Evolutionary conservation across 2,329 filamentous ascomycete species (phyloP), one percentile per base, ranked within the genome.

Genomic region (Dothistroma septosporum): DNA sequence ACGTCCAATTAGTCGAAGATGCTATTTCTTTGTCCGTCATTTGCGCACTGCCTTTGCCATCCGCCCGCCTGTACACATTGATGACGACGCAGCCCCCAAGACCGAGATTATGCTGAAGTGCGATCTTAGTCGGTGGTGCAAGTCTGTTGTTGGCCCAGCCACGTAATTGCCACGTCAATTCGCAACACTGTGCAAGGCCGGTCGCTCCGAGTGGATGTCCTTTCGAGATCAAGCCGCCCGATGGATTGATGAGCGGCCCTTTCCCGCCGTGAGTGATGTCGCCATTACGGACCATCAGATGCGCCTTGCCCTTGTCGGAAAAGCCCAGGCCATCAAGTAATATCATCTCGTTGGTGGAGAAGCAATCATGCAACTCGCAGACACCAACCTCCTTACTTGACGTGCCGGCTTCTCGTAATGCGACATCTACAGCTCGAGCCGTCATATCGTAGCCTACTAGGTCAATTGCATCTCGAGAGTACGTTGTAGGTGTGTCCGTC

Each of bases 351-450:
- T 97, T 97, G 37, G 92, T 87, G 14, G 88, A 92, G 83, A 97
- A 97, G 80, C 93, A 97, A 78, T 97, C 93, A 77, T 97, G 93
- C 62, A 97, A 80, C 79, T 97, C 93, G 73, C 91, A 91, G 19
- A 97, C 89, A 70, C 88, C 86, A 66, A 93, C 83, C 67, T 96
- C 89, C 31, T 79, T 76, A 0, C 89, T 79, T 2, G 77, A 77
- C 1, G 86, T 82, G 33, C 85, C 84, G 0, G 91, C 91, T 77
- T 97, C 89, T 35, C 78, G 80, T 64, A 89, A 80, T 24, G 93
- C 93, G 0, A 80, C 79, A 61, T 80, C 75, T 10, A 85, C 87
- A 0, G 93, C 93, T 59, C 81, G 78, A 70, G 85, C 82, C 16
- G 86, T 87, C 93, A 97, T 97, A 64, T 88, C 86, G 75, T 87